Evolutionary conservation across 805 yeast species (phyloP).

Genomic region (Pichia phayaonensis): DNA sequence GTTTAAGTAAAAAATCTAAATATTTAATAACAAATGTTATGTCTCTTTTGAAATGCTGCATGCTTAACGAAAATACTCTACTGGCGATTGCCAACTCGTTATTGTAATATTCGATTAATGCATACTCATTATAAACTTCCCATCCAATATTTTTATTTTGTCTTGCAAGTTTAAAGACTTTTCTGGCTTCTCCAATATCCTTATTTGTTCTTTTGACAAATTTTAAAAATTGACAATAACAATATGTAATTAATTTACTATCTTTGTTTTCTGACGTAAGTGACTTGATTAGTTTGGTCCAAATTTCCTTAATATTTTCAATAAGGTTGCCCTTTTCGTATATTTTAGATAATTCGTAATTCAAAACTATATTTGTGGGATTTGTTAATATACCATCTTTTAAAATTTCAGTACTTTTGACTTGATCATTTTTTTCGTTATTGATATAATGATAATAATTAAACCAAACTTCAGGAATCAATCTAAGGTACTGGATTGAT

Average conservation of each 20-base stretch:
- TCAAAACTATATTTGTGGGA: constrained; percentile 61
- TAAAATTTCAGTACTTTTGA: constrained; percentile 35
- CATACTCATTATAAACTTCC: constrained; percentile 76
- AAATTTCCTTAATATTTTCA: constrained; percentile 42
- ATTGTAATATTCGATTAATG: constrained; percentile 68
- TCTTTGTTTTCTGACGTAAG: constrained; percentile 21
- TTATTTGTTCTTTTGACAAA: constrained; percentile 48
- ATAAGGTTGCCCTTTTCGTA: constrained; percentile 52
- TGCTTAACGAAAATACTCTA: constrained; percentile 72
- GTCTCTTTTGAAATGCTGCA: constrained; percentile 43
- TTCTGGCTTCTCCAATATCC: constrained; percentile 51
- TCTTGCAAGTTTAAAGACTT: constrained; percentile 62
- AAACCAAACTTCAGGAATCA: constrained; percentile 73
- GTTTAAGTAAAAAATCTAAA: constrained; percentile 59
- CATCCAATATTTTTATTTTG: constrained; percentile 55
- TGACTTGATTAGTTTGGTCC: constrained; percentile 41
- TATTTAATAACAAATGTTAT: constrained; percentile 63
- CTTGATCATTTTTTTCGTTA: constrained; percentile 10
- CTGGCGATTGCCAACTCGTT: constrained; percentile 62
- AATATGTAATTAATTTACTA: constrained; percentile 41
- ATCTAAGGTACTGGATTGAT: constrained; percentile 52
- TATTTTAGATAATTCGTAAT: constrained; percentile 60
- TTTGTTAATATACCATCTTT: constrained; percentile 52
- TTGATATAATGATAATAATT: constrained; percentile 33
- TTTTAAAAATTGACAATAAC: constrained; percentile 64